Base-by-base conservation (phyloP, 1,139 yeast genomes). In the Pichia sp. region DNA sequence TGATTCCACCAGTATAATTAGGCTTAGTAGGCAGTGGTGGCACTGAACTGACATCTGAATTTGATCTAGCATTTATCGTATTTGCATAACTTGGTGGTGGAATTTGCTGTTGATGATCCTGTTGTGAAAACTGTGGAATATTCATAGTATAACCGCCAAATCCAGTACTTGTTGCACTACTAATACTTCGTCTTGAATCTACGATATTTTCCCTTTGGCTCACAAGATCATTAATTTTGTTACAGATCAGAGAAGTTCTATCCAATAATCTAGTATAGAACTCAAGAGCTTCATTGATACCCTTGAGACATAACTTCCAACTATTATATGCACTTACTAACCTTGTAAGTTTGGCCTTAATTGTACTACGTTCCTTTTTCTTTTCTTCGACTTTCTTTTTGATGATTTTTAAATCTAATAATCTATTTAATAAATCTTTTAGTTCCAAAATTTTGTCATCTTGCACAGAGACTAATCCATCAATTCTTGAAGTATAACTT, bases 401-500 rank as follows among this genome's bases (percentile, higher is more conserved):
- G 25, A 76, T 63, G 31, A 66, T 63, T 2, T 67, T 61, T 52
- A 73, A 70, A 24, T 74, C 69, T 27, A 78, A 65, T 16, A 87
- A 72, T 24, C 65, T 66, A 44, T 71, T 74, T 81, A 95, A 80
- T 29, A 70, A 68, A 8, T 63, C 61, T 45, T 82, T 80, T 39
- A 89, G 68, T 23, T 76, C 78, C 41, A 68, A 67, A 29, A 87
- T 71, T 31, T 81, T 64, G 4, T 67, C 64, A 38, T 73, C 71
- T 59, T 89, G 96, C 42, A 79, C 80, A 40, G 70, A 73, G 22
- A 82, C 72, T 16, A 92, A 76, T 5, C 80, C 76, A 39, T 82
- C 87, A 35, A 92, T 69, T 45, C 95, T 76, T 4, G 73, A 69
- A 45, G 78, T 78, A 54, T 78, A 80, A 0, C 85, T 85, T 34